Base-by-base conservation (phyloP, 2,329 filamentous ascomycete species). In the Trichoderma sp. region DNA sequence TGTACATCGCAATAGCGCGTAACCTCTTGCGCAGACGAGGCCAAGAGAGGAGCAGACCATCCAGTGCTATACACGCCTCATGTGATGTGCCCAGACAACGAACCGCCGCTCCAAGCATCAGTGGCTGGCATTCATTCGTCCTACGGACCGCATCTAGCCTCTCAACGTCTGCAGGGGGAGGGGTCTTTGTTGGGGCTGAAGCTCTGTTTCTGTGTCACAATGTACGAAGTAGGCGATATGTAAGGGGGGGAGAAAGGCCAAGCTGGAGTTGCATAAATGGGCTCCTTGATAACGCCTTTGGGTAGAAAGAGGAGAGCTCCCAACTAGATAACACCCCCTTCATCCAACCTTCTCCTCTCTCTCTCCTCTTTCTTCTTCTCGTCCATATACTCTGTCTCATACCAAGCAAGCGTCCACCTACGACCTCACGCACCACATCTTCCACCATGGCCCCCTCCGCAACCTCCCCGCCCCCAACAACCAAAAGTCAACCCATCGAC, bases 381-480 rank as follows among this genome's bases (percentile, higher is more conserved):
- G 7, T 39, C 12, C 34, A 39, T 39, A 39, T 14, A 39, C 10
- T 39, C 34, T 39, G 12, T 39, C 12, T 4, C 34, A 61, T 15
- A 45, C 0, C 21, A 30, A 55, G 60, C 60, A 63, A 55, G 50
- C 50, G 41, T 63, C 39, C 24, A 10, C 14, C 34, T 14, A 39
- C 34, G 26, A 34, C 5, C 7, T 52, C 10, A 28, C n/a, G 19
- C 3, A 47, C 45, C 12, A 39, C 34, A 14, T 14, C 12, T 12
- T 55, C 26, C 50, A 47, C 50, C 43, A 63, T 63, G 60, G 50
- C 60, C n/a, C 60, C 60, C 17, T 39, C 60, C 43, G 60, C 41
- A 26, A 50, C 60, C 17, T 47, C 60, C 43, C 50, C 41, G 26
- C 34, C 30, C 28, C 50, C 34, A 7, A 14, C 41, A 7, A 39